These are phyloP conservation scores for Elsinoe arachidis DNA, from an alignment of 2,329 filamentous ascomycete species.

Conservation along the genomic window DNA sequence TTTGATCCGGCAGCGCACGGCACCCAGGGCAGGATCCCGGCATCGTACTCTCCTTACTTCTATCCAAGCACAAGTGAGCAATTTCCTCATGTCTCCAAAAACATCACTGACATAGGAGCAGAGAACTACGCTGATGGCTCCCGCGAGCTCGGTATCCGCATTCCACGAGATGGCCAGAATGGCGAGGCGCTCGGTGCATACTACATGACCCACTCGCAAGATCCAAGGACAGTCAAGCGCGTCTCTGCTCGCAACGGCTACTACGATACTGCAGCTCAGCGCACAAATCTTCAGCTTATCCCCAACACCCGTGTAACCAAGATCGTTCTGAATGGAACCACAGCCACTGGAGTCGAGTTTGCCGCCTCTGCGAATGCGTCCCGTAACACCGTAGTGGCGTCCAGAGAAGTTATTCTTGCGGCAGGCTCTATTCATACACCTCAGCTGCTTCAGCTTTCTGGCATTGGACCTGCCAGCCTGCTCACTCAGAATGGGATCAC, in stretches of 20 bases:
- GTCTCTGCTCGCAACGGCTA: constrained; percentile 31
- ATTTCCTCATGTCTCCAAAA: not conserved
- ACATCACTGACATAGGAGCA: not conserved
- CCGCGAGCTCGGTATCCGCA: constrained; percentile 26
- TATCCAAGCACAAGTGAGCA: not conserved
- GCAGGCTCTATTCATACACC: constrained; percentile 25
- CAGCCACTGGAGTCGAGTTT: constrained; percentile 17
- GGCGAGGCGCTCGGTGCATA: constrained; percentile 25
- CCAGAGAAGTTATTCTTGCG: constrained; percentile 24
- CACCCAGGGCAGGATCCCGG: constrained; percentile 27
- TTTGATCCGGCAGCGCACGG: constrained; percentile 26
- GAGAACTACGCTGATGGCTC: constrained; percentile 4
- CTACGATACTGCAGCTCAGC: constrained; percentile 27
- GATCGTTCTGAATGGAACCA: constrained; percentile 24
- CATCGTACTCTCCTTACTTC: constrained; percentile 6
- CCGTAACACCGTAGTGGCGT: constrained; percentile 20
- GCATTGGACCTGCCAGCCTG: constrained; percentile 49
- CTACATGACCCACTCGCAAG: constrained; percentile 13
- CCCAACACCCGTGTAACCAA: constrained; percentile 24
- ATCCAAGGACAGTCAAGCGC: constrained; percentile 26
- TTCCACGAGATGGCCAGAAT: constrained; percentile 28
- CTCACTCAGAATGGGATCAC: constrained; percentile 41
- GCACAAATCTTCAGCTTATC: constrained; percentile 36
- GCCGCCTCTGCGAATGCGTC: constrained; percentile 18
- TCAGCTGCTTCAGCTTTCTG: constrained; percentile 30